Base-by-base conservation (phyloP, 139 green algal genomes). In the Pseudopediastrum boryanum region DNA sequence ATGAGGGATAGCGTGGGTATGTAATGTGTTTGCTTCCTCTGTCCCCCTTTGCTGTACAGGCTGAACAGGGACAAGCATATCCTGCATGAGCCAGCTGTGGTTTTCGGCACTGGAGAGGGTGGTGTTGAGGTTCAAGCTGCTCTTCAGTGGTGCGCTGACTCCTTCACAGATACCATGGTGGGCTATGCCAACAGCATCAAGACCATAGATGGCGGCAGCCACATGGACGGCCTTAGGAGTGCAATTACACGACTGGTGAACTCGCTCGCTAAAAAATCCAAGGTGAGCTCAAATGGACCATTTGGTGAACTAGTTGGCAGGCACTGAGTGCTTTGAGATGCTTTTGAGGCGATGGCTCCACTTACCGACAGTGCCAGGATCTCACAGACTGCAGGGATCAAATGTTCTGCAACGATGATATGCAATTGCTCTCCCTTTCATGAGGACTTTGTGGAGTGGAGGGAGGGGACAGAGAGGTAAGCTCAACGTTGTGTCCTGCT, bases 141-240 rank as follows among this genome's bases (percentile, higher is more conserved):
- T 1, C 63, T 97, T 75, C 96, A 99, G 84, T 99, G 96, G 96
- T 95, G 85, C 70, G 80, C 69, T 12, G 92, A 97, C 75, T 75
- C 85, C 2, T 96, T 89, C 84, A 89, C 77, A 13, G 94, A 98
- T 77, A 96, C 81, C 0, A 56, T 97, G 19, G 85, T 98, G 10
- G 92, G 96, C 46, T 99, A 98, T 82, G 96, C 95, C 54, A 99
- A 99, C 91, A 93, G 78, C 83, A 96, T 99, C 81, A 92, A 94
- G 65, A 99, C 96, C 3, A 82, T 90, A 0, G 96, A 99, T 74
- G 96, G 96, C 10, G 96, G 96, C 52, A 98, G 93, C 0, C 96
- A 99, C 88, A 81, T 99, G 59, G 96, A 99, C 50, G 96, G 96
- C 23, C 64, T 98, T 61, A 94, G 95, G 65, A 65, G 76, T 0